Percentiles rank a stretch among this genome's conserved stretches.
phyloP scores from a whole-genome alignment of 2,329 filamentous ascomycete genomes.

The Pseudogymnoascus sp. region DNA sequence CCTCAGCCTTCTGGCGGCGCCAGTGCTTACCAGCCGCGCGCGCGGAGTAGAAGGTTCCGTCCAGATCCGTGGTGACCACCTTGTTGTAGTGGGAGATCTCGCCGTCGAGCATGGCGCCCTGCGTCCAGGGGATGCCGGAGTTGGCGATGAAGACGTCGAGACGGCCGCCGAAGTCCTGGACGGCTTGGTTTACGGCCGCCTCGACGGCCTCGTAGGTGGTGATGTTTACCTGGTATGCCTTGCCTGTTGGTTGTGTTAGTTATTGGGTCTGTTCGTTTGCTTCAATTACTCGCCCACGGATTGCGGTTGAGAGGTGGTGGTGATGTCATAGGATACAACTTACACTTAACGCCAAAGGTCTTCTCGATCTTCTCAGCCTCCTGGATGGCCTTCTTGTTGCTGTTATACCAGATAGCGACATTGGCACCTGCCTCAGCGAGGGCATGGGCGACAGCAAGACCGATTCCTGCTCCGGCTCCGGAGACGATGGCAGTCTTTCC shows the following conservation, averaged over 20 bases:
- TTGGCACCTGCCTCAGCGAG: conserved; percentile 65
- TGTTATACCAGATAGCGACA: conserved; percentile 66
- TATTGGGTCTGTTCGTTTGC: conserved; percentile 11
- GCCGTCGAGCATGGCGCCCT: conserved; percentile 61
- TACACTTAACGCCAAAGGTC: conserved; percentile 61
- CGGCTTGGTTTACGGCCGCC: conserved; percentile 43
- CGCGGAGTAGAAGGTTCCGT: conserved; percentile 73
- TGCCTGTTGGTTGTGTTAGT: conserved; percentile 35
- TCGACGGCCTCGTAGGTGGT: conserved; percentile 46
- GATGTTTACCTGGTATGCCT: conserved; percentile 57
- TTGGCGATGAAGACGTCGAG: conserved; percentile 77
- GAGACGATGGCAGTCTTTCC: conserved; percentile 64
- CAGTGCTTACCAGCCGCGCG: conserved; percentile 63
- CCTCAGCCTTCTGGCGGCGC: conserved; percentile 61
- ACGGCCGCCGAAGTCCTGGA: conserved; percentile 63
- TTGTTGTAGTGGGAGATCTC: conserved; percentile 56
- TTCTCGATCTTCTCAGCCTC: conserved; percentile 57
- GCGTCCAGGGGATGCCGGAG: conserved; percentile 66
- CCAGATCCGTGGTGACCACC: conserved; percentile 65
- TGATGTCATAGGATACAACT: conserved; percentile 26
- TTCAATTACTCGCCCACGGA: not conserved
- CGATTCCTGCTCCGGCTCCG: conserved; percentile 64
- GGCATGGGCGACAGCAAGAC: conserved; percentile 55
- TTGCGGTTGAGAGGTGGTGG: not conserved
- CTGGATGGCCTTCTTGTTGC: conserved; percentile 56